Evolutionary conservation across 805 yeast species (phyloP), one percentile per base, ranked within the genome.

Genomic region (Yarrowia alimentaria): DNA sequence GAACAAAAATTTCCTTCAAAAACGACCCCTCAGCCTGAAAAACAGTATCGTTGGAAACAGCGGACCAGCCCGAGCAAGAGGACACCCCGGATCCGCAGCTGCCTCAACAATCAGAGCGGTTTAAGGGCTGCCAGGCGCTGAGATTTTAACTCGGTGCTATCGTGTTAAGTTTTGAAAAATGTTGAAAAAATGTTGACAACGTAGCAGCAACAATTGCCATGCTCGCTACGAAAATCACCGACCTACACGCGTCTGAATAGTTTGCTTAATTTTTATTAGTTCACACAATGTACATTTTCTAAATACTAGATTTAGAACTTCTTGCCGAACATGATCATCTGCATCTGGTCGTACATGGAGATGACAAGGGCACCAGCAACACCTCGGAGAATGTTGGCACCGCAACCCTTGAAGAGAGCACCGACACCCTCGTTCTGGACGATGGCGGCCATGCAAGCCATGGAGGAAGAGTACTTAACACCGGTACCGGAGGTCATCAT

Each of bases 401-500:
- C 96, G 76, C 96, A 89, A 80, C 97, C 97, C 83, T 87, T 90
- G 91, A 89, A 89, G 76, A 89, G 80, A 66, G 97, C 86, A 57
- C 70, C 67, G 67, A 86, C 74, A 87, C 97, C 97, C 77, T 90
- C 96, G 71, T 91, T 87, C 63, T 95, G 94, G 64, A 90, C 89
- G 71, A 89, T 87, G 78, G 88, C 76, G 64, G 71, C 76, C 86
- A 85, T 83, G 75, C 93, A 87, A 74, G 90, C 96, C 72, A 86
- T 78, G 64, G 96, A 95, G 79, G 95, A 93, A 69, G 81, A 76
- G 80, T 89, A 89, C 79, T 90, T 89, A 66, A 89, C 94, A 68
- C 95, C 95, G 79, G 89, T 95, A 76, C 97, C 97, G 64, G 97
- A 90, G 65, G 97, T 89, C 97, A 89, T 89, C 97, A 89, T 89